These are phyloP conservation scores for Eucalyptus caleyi DNA, from an alignment of 345 rosid species.

Conservation along the genomic window DNA sequence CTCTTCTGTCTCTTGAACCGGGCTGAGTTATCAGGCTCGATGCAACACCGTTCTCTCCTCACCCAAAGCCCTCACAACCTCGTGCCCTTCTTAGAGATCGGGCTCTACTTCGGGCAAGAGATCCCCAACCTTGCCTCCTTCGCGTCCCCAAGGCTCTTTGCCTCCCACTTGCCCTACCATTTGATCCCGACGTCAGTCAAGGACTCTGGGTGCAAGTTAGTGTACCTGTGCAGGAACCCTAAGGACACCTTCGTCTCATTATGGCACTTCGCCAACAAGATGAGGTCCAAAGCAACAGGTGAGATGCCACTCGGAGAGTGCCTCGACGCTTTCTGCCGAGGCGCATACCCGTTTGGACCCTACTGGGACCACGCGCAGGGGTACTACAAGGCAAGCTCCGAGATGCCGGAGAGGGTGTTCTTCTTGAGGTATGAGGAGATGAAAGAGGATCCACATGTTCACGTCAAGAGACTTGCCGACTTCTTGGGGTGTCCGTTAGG, in stretches of 20 bases:
- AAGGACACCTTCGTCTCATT: constrained; percentile 2
- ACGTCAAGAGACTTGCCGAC: constrained; percentile 12
- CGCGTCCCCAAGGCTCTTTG: not conserved
- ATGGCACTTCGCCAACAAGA: not conserved
- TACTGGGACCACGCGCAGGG: constrained; percentile 21
- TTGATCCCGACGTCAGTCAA: not conserved
- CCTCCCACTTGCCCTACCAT: not conserved
- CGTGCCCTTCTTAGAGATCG: not conserved
- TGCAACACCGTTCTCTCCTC: not conserved
- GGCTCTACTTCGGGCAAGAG: not conserved
- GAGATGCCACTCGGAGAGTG: constrained; percentile 8
- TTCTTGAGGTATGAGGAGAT: constrained; percentile 26
- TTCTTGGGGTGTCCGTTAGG: constrained; percentile 21
- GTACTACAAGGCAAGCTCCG: constrained; percentile 16
- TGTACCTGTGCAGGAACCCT: constrained; percentile 3
- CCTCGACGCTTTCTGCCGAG: constrained; percentile 19
- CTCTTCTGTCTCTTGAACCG: not conserved
- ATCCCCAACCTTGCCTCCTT: not conserved
- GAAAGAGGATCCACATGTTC: constrained; percentile 1
- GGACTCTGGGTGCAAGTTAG: not conserved
- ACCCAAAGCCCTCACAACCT: not conserved
- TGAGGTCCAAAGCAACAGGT: constrained; percentile 5
- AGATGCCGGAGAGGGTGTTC: constrained; percentile 6
- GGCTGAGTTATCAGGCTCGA: not conserved
- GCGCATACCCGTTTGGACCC: constrained; percentile 11